Conservation (phyloP, 768 basidiomycete genomes). For the Collybiopsis luxurians region DNA sequence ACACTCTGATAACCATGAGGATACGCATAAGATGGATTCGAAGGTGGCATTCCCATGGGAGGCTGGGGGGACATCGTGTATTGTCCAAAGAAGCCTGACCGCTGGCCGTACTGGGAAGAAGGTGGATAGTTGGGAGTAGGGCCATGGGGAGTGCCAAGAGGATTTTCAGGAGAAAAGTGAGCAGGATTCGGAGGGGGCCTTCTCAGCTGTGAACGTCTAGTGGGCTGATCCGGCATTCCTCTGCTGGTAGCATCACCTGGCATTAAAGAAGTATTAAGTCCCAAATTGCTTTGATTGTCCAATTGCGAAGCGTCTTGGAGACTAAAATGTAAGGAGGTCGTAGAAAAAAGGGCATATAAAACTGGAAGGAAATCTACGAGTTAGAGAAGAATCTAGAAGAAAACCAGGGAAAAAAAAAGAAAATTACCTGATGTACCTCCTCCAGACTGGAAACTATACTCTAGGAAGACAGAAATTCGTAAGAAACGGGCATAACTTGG, state of each 20-base stretch:
- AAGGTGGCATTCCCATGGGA: slow-evolving; percentile 34
- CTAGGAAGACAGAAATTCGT: not conserved
- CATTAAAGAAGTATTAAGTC: not conserved
- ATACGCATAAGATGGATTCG: slow-evolving; percentile 29
- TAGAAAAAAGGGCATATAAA: slow-evolving; percentile 2
- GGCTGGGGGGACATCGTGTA: slow-evolving; percentile 47
- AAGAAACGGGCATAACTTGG: slow-evolving; percentile 9
- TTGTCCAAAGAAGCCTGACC: slow-evolving; percentile 36
- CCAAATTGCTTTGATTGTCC: not conserved
- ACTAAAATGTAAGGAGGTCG: slow-evolving; percentile 3
- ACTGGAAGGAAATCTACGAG: not conserved
- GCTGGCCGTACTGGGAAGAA: slow-evolving; percentile 30
- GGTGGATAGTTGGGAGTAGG: slow-evolving; percentile 25
- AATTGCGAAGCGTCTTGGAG: slow-evolving; percentile 2
- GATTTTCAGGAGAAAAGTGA: slow-evolving; percentile 1
- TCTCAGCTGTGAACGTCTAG: not conserved
- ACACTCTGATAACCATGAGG: slow-evolving; percentile 32
- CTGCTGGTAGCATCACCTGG: slow-evolving; percentile 3
- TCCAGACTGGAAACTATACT: not conserved
- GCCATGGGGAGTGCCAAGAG: slow-evolving; percentile 7
- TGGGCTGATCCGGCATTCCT: slow-evolving; percentile 1
- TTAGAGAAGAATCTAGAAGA: not conserved
- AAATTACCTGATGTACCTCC: slow-evolving; percentile 8
- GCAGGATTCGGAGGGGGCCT: not conserved
- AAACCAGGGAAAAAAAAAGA: not conserved